phyloP scores from a whole-genome alignment of 2,329 filamentous ascomycete species.

The Aspergillus nomiae region DNA sequence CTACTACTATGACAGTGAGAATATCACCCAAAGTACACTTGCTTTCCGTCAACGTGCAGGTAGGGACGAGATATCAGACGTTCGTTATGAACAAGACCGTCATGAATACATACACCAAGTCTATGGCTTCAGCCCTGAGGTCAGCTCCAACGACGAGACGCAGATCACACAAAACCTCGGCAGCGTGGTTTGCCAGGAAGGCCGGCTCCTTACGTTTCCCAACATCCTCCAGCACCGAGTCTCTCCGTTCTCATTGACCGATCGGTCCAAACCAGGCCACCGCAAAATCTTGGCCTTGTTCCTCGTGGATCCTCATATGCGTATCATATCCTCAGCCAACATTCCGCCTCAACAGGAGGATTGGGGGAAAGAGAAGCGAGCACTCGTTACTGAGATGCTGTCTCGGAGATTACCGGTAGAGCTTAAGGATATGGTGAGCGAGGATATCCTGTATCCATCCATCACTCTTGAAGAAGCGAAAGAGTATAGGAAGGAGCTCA shows the following conservation, averaged over 20 bases:
- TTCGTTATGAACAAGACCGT: conserved; percentile 1
- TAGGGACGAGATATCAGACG: neutral
- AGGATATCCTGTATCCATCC: conserved; percentile 20
- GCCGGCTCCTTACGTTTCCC: conserved; percentile 13
- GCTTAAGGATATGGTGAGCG: conserved; percentile 30
- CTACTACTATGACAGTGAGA: conserved; percentile 66
- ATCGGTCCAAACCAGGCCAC: conserved; percentile 56
- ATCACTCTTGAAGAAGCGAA: conserved; percentile 43
- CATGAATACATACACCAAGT: conserved; percentile 5
- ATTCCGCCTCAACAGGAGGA: conserved; percentile 53
- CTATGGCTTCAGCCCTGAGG: conserved; percentile 7
- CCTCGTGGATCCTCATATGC: conserved; percentile 58
- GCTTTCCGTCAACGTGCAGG: conserved; percentile 49
- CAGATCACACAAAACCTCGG: conserved; percentile 18
- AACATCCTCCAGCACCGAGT: conserved; percentile 53
- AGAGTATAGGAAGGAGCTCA: conserved; percentile 39
- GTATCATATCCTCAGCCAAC: conserved; percentile 55
- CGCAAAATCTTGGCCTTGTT: conserved; percentile 60
- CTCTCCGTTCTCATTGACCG: conserved; percentile 51
- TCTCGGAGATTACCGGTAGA: conserved; percentile 20
- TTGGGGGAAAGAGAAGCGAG: conserved; percentile 43
- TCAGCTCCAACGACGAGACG: conserved; percentile 11
- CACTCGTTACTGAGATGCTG: conserved; percentile 15
- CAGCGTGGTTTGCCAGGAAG: conserved; percentile 7
- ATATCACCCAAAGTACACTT: conserved; percentile 58